Conservation (phyloP, 805 yeast species). For the Sungouiella blattae region DNA sequence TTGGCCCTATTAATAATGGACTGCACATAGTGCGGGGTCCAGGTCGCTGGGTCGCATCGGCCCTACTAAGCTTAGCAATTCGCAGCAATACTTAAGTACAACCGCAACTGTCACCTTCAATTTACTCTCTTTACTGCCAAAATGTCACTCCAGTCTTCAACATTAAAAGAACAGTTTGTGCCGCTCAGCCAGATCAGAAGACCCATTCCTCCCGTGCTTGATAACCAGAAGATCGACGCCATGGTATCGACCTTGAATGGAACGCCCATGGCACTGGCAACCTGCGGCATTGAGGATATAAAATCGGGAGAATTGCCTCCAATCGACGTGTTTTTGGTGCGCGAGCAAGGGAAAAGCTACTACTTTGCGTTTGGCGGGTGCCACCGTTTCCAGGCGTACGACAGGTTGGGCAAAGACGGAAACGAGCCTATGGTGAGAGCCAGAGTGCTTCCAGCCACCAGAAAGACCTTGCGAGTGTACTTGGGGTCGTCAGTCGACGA, state of each 20-base stretch:
- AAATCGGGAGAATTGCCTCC: constrained; percentile 73
- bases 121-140: background rate
- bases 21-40: no score
- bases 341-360: constrained; percentile 56
- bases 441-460: constrained; percentile 72
- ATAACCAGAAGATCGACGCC: constrained; percentile 66
- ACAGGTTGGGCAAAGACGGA: constrained; percentile 36
- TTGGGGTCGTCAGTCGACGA: constrained; percentile 65
- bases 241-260: constrained; percentile 75
- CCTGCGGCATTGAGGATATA: constrained; percentile 51
- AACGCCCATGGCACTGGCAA: constrained; percentile 57
- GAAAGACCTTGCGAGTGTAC: constrained; percentile 61
- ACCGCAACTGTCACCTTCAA: background rate
- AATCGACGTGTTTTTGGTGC: constrained; percentile 68
- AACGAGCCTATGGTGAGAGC: constrained; percentile 54
- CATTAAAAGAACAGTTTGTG: constrained; percentile 51
- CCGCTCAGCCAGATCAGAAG: constrained; percentile 68
- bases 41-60: no score
- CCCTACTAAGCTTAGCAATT: constrained; percentile 1
- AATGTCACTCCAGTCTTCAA: constrained; percentile 71
- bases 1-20: no score
- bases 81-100: no score
- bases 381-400: constrained; percentile 86
- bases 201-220: constrained; percentile 85
- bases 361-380: constrained; percentile 91